These are phyloP conservation scores for Coemansia guatemalensis DNA, from an alignment of 192 early-diverging fungal genomes.

Conservation along the genomic window DNA sequence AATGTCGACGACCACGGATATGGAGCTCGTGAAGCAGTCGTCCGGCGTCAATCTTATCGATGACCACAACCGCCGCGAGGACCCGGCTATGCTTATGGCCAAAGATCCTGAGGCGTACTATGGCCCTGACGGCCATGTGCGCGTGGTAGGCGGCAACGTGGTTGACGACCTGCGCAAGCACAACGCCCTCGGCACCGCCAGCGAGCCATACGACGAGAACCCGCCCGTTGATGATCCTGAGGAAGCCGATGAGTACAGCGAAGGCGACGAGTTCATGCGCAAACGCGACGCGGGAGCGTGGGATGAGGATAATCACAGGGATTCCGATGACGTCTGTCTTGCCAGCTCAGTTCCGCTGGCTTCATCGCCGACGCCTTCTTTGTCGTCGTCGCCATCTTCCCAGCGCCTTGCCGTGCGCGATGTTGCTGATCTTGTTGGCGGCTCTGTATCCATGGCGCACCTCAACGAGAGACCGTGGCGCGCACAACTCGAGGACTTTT, in stretches of 20 bases:
- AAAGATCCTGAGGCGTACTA: conserved; percentile 49
- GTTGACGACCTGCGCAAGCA: conserved; percentile 52
- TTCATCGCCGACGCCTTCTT: not conserved
- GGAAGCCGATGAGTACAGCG: conserved; percentile 50
- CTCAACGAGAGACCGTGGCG: conserved; percentile 39
- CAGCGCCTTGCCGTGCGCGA: conserved; percentile 16
- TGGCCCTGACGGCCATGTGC: conserved; percentile 45
- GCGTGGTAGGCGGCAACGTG: conserved; percentile 43
- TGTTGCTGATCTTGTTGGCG: conserved; percentile 23
- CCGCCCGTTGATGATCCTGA: conserved; percentile 50
- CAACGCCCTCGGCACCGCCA: conserved; percentile 31
- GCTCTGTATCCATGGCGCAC: conserved; percentile 35
- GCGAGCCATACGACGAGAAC: conserved; percentile 51
- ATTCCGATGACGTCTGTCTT: too few species aligned
- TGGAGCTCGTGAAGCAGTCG: conserved; percentile 51
- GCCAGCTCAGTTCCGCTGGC: conserved; percentile 25
- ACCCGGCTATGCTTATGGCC: conserved; percentile 52
- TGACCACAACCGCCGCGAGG: conserved; percentile 51
- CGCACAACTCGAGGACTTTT: conserved; percentile 45
- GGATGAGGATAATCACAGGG: conserved; percentile 10
- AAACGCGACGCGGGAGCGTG: conserved; percentile 39
- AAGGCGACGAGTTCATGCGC: conserved; percentile 52
- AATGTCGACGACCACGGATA: conserved; percentile 32
- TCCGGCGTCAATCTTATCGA: conserved; percentile 50
- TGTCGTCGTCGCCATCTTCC: not conserved